These are phyloP conservation scores for Alternaria panax DNA, from an alignment of 2,329 filamentous ascomycete species.

Conservation along the genomic window DNA sequence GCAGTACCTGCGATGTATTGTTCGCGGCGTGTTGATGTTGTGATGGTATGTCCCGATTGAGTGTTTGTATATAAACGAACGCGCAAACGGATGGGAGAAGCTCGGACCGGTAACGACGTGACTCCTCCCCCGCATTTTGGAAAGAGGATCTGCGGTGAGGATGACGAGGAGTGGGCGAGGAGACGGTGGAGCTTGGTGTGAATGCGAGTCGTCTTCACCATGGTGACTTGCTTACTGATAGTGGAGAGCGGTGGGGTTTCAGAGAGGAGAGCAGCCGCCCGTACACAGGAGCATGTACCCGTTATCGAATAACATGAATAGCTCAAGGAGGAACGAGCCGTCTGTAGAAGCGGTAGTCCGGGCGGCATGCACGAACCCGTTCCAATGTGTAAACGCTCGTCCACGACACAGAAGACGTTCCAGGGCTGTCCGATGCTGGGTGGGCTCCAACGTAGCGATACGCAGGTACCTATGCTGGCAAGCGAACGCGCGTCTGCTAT, in stretches of 20 bases:
- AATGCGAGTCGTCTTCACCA: neutral
- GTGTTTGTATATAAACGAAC: slow-evolving; percentile 8
- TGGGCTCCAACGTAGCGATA: too few species aligned
- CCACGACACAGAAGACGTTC: too few species aligned
- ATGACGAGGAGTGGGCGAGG: neutral
- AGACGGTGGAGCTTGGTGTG: neutral
- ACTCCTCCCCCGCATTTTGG: neutral
- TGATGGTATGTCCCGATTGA: neutral
- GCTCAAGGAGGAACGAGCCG: neutral
- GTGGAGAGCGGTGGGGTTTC: neutral
- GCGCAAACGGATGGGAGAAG: neutral
- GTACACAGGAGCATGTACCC: too few species aligned
- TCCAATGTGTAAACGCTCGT: neutral
- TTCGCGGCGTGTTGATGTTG: neutral
- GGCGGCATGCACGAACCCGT: neutral
- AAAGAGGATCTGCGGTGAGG: neutral
- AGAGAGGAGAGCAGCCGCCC: neutral
- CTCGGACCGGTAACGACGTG: slow-evolving; percentile 4
- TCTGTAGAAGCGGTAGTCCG: too few species aligned
- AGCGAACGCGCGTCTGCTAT: neutral
- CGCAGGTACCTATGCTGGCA: neutral
- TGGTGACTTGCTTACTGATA: neutral
- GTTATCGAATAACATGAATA: neutral
- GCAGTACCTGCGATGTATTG: neutral
- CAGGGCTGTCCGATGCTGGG: too few species aligned